Percentiles rank a stretch among this genome's conserved stretches.
Evolutionary conservation across 352 stramenopile genomes (phyloP).

Genomic region (Phytopythium aichiense): DNA sequence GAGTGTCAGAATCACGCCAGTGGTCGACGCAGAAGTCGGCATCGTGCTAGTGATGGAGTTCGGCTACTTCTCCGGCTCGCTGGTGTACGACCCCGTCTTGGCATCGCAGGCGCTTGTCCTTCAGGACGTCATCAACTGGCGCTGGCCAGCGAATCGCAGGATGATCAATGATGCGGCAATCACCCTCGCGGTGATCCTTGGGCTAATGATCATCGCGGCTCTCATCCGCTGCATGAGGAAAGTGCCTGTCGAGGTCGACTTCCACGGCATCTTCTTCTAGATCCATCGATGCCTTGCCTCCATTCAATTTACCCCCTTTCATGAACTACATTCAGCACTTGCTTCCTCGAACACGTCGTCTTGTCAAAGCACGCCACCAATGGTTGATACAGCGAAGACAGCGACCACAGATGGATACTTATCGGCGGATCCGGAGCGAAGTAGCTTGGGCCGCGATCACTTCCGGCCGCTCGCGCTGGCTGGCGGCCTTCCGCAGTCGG

Average conservation of each 20-base stretch:
- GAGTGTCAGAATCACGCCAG: background rate
- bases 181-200: background rate
- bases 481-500: constrained; percentile 39
- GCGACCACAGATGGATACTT: background rate
- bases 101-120: constrained; percentile 8
- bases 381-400: background rate
- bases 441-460: constrained; percentile 24
- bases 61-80: background rate
- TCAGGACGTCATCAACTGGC: background rate
- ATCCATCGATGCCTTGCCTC: background rate
- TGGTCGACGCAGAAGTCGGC: constrained; percentile 2
- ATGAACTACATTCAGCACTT: no score
- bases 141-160: background rate
- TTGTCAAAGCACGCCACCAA: no score
- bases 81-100: constrained; percentile 11
- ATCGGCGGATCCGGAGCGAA: constrained; percentile 23
- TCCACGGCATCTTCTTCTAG: constrained; percentile 1
- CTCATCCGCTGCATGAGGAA: constrained; percentile 1
- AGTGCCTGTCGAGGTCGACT: constrained; percentile 2
- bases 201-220: background rate
- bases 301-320: background rate
- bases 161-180: background rate
- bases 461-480: constrained; percentile 21
- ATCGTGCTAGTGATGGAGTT: constrained; percentile 2
- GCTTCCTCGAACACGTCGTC: no score